phyloP scores from a whole-genome alignment of 1,139 yeast species.

The Zygosaccharomyces sapae region DNA sequence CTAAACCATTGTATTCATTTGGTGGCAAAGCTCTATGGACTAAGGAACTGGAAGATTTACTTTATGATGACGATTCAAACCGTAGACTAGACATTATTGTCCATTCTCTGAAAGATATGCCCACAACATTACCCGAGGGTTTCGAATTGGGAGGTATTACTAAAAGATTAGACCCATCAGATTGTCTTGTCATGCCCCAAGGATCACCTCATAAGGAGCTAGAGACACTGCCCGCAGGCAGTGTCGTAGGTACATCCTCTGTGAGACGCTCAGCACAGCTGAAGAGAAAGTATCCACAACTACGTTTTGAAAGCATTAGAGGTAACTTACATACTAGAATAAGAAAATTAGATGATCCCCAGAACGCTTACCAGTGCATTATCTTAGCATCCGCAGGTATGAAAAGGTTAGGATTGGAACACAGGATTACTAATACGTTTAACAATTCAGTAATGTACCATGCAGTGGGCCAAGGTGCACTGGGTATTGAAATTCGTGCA shows the following conservation, averaged over 20 bases:
- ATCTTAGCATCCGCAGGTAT: slow-evolving; percentile 92
- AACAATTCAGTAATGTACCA: slow-evolving; percentile 86
- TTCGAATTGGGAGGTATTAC: slow-evolving; percentile 86
- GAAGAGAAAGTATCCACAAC: slow-evolving; percentile 53
- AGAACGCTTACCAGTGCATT: slow-evolving; percentile 67
- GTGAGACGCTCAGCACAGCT: slow-evolving; percentile 85
- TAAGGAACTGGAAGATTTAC: slow-evolving; percentile 78
- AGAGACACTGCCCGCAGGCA: slow-evolving; percentile 74
- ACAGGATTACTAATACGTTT: slow-evolving; percentile 66
- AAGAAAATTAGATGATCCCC: slow-evolving; percentile 58
- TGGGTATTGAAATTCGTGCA: slow-evolving; percentile 82
- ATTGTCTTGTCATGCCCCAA: slow-evolving; percentile 78
- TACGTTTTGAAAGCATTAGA: slow-evolving; percentile 72
- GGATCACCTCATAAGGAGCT: slow-evolving; percentile 61
- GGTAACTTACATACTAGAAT: slow-evolving; percentile 86
- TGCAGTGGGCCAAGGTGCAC: slow-evolving; percentile 97
- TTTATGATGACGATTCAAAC: slow-evolving; percentile 55
- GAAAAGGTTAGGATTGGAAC: slow-evolving; percentile 61
- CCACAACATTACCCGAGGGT: slow-evolving; percentile 84
- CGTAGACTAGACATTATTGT: slow-evolving; percentile 71
- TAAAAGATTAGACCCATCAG: slow-evolving; percentile 86
- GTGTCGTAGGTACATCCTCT: slow-evolving; percentile 91
- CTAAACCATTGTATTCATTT: slow-evolving; percentile 83
- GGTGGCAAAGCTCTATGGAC: slow-evolving; percentile 98
- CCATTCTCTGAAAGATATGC: slow-evolving; percentile 93